A percentile compares a stretch with the other conserved stretches of the same genome.
Conservation (phyloP, 2,329 filamentous ascomycete genomes). For the Exutisphaerella laricina region DNA sequence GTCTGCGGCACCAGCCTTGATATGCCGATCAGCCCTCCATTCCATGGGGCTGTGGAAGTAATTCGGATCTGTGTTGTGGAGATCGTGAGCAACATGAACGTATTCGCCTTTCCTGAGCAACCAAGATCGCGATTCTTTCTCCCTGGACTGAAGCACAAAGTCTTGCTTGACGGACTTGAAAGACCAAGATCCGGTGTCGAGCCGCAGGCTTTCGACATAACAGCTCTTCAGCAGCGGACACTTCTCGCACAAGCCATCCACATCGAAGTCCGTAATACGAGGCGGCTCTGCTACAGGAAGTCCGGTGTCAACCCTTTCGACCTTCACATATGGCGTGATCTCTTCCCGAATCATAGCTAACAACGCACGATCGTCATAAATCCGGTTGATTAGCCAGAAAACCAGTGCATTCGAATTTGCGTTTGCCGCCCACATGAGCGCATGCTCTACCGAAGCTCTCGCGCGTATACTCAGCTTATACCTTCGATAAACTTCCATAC, state of each 20-base stretch:
- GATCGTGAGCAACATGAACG: constrained; percentile 34
- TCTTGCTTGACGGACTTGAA: constrained; percentile 34
- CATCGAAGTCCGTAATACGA: constrained; percentile 29
- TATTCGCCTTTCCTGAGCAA: constrained; percentile 34
- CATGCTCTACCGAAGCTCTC: constrained; percentile 39
- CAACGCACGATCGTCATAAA: constrained; percentile 31
- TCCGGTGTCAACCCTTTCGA: constrained; percentile 27
- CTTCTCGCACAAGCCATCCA: constrained; percentile 30
- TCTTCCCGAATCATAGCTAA: constrained; percentile 33
- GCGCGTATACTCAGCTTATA: constrained; percentile 29
- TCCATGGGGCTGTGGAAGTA: constrained; percentile 31
- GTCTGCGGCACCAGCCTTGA: constrained; percentile 32
- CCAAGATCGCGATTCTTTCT: constrained; percentile 32
- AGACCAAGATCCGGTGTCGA: constrained; percentile 35
- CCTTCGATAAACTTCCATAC: constrained; percentile 30
- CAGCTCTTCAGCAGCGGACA: constrained; percentile 36
- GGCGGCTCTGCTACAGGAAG: constrained; percentile 33
- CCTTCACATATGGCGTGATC: constrained; percentile 29
- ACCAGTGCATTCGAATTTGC: constrained; percentile 47
- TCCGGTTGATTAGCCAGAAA: constrained; percentile 37
- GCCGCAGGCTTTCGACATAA: constrained; percentile 35
- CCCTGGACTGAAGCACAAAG: constrained; percentile 32
- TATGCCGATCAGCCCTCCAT: constrained; percentile 33
- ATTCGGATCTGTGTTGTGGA: constrained; percentile 35
- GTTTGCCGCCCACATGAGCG: constrained; percentile 52